Conservation (phyloP, 225 moss, liverwort and hornwort genomes). For the Pleurozium schreberi region DNA sequence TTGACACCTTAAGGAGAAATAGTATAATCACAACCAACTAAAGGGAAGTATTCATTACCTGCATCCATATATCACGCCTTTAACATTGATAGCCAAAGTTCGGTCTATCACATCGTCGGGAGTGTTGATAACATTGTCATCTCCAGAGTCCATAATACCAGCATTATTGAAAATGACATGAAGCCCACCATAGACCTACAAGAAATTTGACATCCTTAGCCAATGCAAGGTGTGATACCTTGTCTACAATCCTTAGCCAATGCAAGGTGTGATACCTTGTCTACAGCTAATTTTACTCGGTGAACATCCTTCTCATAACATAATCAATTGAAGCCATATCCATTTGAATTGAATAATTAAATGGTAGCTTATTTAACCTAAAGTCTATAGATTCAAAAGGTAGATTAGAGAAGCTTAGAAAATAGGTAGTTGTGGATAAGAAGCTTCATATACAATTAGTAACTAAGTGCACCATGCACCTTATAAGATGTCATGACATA, state of each 20-base stretch:
- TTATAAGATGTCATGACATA: not conserved
- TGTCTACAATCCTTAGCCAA: not conserved
- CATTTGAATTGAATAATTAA: not conserved
- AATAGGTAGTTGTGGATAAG: not conserved
- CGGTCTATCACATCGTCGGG: constrained; percentile 89
- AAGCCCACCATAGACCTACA: constrained; percentile 59
- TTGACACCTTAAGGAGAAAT: not conserved
- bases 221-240: not conserved
- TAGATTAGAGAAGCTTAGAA: not conserved
- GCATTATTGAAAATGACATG: constrained; percentile 93
- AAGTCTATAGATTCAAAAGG: not conserved
- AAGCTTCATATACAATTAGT: not conserved
- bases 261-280: not conserved
- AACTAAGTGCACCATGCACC: not conserved
- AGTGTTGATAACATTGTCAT: constrained; percentile 80
- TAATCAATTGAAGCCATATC: not conserved
- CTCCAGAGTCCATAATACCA: constrained; percentile 76
- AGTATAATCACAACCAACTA: not conserved
- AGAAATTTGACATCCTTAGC: constrained; percentile 2
- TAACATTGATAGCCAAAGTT: constrained; percentile 85
- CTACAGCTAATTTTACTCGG: not conserved
- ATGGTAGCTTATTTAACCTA: not conserved
- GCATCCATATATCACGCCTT: constrained; percentile 98
- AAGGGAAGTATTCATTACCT: constrained; percentile 12
- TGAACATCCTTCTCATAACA: not conserved